Evolutionary conservation across 345 rosid genomes (phyloP).

Genomic region (Pistacia vera): DNA sequence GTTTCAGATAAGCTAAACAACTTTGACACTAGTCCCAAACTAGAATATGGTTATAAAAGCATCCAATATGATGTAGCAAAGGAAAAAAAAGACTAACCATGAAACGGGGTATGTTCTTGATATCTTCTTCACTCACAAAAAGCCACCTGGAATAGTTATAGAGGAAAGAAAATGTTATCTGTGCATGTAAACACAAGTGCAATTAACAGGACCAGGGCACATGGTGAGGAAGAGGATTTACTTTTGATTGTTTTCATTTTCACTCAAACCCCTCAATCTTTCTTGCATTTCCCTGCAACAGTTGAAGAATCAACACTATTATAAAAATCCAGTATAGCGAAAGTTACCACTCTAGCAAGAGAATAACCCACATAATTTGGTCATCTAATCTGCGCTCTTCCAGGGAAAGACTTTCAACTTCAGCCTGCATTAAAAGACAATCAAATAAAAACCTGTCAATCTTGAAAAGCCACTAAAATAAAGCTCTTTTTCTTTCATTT

Average conservation of each 20-base stretch:
- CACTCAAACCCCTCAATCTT: conserved; percentile 71
- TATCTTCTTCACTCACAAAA: conserved; percentile 89
- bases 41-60: conserved; percentile 1
- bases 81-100: conserved; percentile 43
- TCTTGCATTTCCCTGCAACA: conserved; percentile 81
- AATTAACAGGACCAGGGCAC: conserved; percentile 3
- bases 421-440: conserved; percentile 55
- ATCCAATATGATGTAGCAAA: conserved; percentile 6
- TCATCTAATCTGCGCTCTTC: conserved; percentile 77
- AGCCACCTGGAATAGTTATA: conserved; percentile 71
- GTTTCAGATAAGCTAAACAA: conserved; percentile 19
- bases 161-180: conserved; percentile 18
- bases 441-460: conserved; percentile 19
- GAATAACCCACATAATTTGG: conserved; percentile 70
- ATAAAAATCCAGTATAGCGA: conserved; percentile 23
- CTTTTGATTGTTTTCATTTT: conserved; percentile 81
- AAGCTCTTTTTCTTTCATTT: not conserved
- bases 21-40: conserved; percentile 14
- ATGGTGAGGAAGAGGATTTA: conserved; percentile 31
- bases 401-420: conserved; percentile 64
- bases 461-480: conserved; percentile 7
- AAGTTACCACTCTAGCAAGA: conserved; percentile 19
- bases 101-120: conserved; percentile 77
- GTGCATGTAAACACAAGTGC: conserved; percentile 7
- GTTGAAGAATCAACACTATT: conserved; percentile 38